Evolutionary conservation across 257 asterid species (phyloP), one percentile per base, ranked within the genome.

Genomic region (Capsicum rhomboideum): DNA sequence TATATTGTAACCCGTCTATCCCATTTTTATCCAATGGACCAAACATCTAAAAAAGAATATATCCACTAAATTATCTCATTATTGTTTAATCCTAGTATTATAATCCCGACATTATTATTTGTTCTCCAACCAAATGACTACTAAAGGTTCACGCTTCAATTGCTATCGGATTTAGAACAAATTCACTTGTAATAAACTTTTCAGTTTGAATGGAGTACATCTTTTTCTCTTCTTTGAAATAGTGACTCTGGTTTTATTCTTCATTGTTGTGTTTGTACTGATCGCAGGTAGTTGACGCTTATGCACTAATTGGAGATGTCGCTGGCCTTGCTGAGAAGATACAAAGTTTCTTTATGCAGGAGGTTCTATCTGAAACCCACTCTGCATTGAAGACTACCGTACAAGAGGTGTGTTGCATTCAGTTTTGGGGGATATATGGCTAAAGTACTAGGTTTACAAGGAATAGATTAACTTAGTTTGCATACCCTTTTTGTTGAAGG

Each of bases 291-390:
- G 90, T 97, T 56, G 99, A 97, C 86, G 99, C 99, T 10, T 93
- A 97, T 91, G 99, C 99, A 63, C 90, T 97, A 77, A 94, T 97
- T 85, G 99, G 95, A 85, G 99, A 97, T 91, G 98, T 95, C 83
- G 88, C 98, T 87, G 98, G 97, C 79, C 94, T 97, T 87, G 99
- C 97, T 86, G 99, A 97, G 86, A 97, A 97, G 87, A 90, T 97
- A 67, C 99, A 97, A 82, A 97, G 99, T 91, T 92, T 94, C 89
- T 97, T 95, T 85, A 97, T 97, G 99, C 99, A 97, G 92, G 99
- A 97, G 91, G 95, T 95, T 90, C 93, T 97, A 85, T 92, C 99
- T 80, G 97, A 93, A 86, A 94, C 99, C 82, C 99, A 97, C 84
- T 90, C 93, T 56, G 96, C 93, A 49, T 84, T 97, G 95, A 95